Conservation (phyloP, 2,329 filamentous ascomycete species). For the Xylaria sp. region DNA sequence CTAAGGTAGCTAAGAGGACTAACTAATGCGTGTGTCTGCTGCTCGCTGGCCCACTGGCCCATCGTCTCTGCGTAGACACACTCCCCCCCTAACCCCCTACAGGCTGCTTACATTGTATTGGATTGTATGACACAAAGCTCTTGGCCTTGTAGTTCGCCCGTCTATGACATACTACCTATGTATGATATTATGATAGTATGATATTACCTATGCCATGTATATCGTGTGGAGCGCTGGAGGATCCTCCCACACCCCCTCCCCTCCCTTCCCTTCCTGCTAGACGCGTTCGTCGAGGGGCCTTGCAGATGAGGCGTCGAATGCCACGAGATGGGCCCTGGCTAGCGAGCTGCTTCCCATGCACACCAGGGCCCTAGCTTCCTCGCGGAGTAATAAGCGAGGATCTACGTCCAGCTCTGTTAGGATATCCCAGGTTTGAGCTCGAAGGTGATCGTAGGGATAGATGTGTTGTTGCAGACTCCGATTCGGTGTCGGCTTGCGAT, state of each 20-base stretch:
- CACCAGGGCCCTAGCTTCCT: conserved; percentile 37
- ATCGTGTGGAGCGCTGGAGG: conserved; percentile 39
- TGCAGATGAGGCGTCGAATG: conserved; percentile 45
- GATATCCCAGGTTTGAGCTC: conserved; percentile 50
- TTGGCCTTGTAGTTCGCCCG: conserved; percentile 1
- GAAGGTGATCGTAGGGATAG: conserved; percentile 41
- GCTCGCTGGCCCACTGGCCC: conserved; percentile 13
- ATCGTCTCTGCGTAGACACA: conserved; percentile 14
- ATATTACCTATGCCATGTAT: neutral
- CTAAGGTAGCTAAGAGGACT: neutral
- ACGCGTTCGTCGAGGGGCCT: conserved; percentile 41
- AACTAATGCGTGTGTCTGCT: neutral
- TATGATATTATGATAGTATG: too few relatives aligned
- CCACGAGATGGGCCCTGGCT: conserved; percentile 41
- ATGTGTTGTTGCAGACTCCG: conserved; percentile 46
- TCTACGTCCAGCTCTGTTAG: conserved; percentile 50
- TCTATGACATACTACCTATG: conserved; percentile 14
- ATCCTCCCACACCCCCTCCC: conserved; percentile 25
- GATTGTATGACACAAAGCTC: conserved; percentile 4
- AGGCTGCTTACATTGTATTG: neutral
- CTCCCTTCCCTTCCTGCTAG: too few relatives aligned
- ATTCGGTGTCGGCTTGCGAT: conserved; percentile 45
- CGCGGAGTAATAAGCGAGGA: conserved; percentile 43
- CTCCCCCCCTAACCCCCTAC: conserved; percentile 27
- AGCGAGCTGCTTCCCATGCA: conserved; percentile 31